These are phyloP conservation scores for Ballota nigra DNA, from an alignment of 257 asterid species.

Conservation along the genomic window DNA sequence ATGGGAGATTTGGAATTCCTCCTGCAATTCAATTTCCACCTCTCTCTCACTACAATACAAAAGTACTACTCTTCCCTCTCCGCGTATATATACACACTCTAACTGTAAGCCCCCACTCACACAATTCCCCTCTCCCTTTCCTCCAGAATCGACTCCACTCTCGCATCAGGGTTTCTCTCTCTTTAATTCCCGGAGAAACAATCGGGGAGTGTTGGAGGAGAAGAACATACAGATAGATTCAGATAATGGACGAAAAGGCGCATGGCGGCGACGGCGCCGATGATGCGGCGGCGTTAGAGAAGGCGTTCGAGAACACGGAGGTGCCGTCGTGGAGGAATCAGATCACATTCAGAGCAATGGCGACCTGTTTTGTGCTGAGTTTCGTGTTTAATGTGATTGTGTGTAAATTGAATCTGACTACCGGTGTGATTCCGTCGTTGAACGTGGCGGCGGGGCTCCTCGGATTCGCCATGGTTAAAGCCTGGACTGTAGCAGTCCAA, in stretches of 20 bases:
- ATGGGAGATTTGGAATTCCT: conserved; percentile 1
- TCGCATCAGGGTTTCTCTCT: not conserved
- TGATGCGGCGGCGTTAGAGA: conserved; percentile 30
- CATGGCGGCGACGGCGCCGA: not conserved
- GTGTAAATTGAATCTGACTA: conserved; percentile 64
- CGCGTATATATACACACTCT: not conserved
- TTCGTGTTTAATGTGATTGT: conserved; percentile 60
- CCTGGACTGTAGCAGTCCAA: conserved; percentile 30
- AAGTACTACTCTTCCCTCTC: not conserved
- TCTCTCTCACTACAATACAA: not conserved
- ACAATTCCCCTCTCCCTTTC: not conserved
- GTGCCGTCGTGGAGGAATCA: conserved; percentile 60
- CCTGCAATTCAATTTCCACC: not conserved
- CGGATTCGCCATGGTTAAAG: conserved; percentile 54
- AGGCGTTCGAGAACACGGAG: conserved; percentile 29
- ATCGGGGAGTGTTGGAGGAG: not conserved
- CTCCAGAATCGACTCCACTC: not conserved
- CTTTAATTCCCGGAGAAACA: not conserved
- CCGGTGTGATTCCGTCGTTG: conserved; percentile 71
- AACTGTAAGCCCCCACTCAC: not conserved
- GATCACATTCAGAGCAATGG: conserved; percentile 45
- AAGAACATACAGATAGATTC: not conserved
- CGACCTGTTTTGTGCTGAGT: conserved; percentile 44
- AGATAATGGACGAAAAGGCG: not conserved
- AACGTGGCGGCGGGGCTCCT: conserved; percentile 77